Evolutionary conservation across 1,284 basidiomycete species (phyloP), one percentile per base, ranked within the genome.

Genomic region (Peniophora sp.): DNA sequence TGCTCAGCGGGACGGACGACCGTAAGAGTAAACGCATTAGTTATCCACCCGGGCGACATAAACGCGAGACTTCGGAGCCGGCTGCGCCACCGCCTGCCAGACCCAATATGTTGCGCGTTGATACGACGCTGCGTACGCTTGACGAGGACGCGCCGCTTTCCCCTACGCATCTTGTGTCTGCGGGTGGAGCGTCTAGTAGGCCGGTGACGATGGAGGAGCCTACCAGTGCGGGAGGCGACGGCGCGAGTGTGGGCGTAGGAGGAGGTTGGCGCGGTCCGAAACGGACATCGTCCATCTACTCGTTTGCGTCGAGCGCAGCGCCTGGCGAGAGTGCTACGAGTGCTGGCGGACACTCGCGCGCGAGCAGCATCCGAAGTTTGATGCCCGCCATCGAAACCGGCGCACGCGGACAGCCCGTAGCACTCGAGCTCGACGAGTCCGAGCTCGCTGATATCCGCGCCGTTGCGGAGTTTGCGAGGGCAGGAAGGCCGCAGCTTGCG

Each of bases 401-500:
- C 38, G 46, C 47, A 38, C 46, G 55, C 32, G 54, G 56, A 22
- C 64, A 65, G 48, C 57, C 62, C 47, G 50, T 72, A 51, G 50
- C 64, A 65, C 73, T 88, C 17, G 75, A 80, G 61, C 68, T 91
- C 51, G 81, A 85, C 55, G 75, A 77, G 39, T 69, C 73, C 46
- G 91, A 94, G 63, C 73, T 83, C 57, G 68, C 71, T 11, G 89
- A 92, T 55, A 73, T 91, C 56, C 72, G 72, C 20, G 61, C 79
- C 16, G 70, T 92, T 38, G 75, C 85, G 9, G 89, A 92, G 65
- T 72, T 80, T 51, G 85, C 85, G 10, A 72, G 81, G 43, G 77
- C 80, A 1, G 91, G 91, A 0, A 81, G 83, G 59, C 90, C 91
- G n/a, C 83, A 78, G 57, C 63, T 91, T 46, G 77, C 81, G 47